These are phyloP conservation scores for Globisporangium cylindrosporum DNA, from an alignment of 352 stramenopile genomes.

Conservation along the genomic window DNA sequence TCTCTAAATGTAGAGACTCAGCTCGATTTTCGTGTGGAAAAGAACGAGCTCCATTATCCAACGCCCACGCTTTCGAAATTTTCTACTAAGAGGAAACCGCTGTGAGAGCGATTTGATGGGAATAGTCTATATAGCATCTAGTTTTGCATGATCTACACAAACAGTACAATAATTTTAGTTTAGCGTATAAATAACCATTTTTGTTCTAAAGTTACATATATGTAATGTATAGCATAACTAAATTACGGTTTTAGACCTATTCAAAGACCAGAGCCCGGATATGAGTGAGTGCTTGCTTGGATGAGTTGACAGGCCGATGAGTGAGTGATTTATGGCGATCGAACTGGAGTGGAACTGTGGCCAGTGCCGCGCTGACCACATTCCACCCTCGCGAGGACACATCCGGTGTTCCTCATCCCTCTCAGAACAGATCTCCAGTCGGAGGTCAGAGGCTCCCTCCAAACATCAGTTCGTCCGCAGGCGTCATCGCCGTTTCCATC, in stretches of 20 bases:
- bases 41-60: too few species aligned
- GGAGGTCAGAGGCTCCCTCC: not conserved
- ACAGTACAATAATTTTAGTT: too few species aligned
- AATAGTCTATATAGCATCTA: too few species aligned
- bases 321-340: not conserved
- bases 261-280: not conserved
- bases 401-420: not conserved
- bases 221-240: too few species aligned
- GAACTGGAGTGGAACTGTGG: not conserved
- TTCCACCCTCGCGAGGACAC: constrained; percentile 1
- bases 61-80: too few species aligned
- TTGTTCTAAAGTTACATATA: too few species aligned
- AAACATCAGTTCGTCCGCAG: not conserved
- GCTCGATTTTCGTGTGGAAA: too few species aligned
- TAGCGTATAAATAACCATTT: too few species aligned
- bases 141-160: too few species aligned
- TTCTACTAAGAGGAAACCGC: too few species aligned
- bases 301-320: not conserved
- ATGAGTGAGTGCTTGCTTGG: not conserved
- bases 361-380: not conserved
- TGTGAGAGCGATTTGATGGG: too few species aligned
- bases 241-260: not conserved
- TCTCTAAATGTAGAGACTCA: too few species aligned
- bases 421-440: not conserved
- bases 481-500: not conserved